Base-by-base conservation (phyloP, 768 basidiomycete genomes). In the Gymnopilus junonius region DNA sequence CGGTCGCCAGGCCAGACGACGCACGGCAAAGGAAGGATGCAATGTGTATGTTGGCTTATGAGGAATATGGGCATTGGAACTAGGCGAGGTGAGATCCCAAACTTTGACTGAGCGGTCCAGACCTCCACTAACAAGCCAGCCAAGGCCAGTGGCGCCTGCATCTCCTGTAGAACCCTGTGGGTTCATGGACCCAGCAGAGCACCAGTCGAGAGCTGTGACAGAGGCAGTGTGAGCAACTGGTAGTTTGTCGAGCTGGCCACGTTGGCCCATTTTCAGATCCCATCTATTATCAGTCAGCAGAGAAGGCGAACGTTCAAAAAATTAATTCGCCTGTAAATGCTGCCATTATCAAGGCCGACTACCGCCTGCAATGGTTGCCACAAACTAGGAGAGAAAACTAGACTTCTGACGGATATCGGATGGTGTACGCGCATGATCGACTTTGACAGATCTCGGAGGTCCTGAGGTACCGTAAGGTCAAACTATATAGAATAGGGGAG, bases 61-160 rank as follows among this genome's bases (percentile, higher is more conserved):
- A 0, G 85, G 80, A 43, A 91, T 86, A 65, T 86, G 89, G 0
- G 79, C 68, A 11, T 67, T 73, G 6, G 75, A 70, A 11, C 71
- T 70, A 14, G 85, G 79, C 0, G 78, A 72, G 0, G 84, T 82
- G 11, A 93, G 80, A 69, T 92, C 87, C 93, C 93, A 94, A 0
- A 93, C 91, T 79, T 94, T 93, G 54, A 94, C 92, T 29, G 83
- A 87, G 35, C 87, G 86, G 75, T 95, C 93, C 31, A 94, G 76
- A 0, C 92, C 90, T 12, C 88, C 91, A 57, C 90, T 93, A 5
- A 87, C 88, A 21, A 95, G 81, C 92, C 92, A 95, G 1, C 91
- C 91, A 27, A 82, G 73, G 6, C 81, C 79, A 21, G 67, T 76
- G 5, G 74, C 72, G 3, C 71, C 61, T 37, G 67, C 58, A 34